phyloP scores from a whole-genome alignment of 1,139 yeast species.

The Hanseniaspora sp. region DNA sequence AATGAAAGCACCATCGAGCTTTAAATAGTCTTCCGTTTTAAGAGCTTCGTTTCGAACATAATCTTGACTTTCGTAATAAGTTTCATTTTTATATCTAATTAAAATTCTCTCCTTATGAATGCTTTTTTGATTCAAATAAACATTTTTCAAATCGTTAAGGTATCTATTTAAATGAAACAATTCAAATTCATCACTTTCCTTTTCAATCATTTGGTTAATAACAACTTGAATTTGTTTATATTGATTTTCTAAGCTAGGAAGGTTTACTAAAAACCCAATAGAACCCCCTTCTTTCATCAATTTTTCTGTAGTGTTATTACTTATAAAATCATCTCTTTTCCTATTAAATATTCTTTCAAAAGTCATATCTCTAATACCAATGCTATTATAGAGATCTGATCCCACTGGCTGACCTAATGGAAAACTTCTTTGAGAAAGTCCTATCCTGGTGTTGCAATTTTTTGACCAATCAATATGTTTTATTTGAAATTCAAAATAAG shows the following conservation, averaged over 20 bases:
- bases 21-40: not conserved
- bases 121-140: constrained; percentile 23
- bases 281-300: constrained; percentile 64
- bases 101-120: constrained; percentile 76
- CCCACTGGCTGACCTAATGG: constrained; percentile 93
- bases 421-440: constrained; percentile 76
- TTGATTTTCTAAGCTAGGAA: constrained; percentile 49
- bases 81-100: constrained; percentile 62
- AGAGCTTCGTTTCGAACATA: constrained; percentile 39
- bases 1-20: constrained; percentile 32
- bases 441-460: constrained; percentile 61
- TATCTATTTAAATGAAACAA: constrained; percentile 17
- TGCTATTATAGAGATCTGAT: constrained; percentile 74
- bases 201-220: constrained; percentile 26
- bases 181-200: constrained; percentile 18
- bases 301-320: not conserved
- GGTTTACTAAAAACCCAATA: constrained; percentile 63
- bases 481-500: constrained; percentile 54
- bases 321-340: constrained; percentile 20
- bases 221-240: constrained; percentile 31
- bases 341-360: constrained; percentile 62
- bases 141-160: constrained; percentile 24
- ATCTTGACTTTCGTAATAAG: constrained; percentile 79
- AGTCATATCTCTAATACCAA: constrained; percentile 73
- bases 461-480: constrained; percentile 25